Base-by-base conservation (phyloP, 495 filamentous ascomycete species). In the Echria macrotheca region DNA sequence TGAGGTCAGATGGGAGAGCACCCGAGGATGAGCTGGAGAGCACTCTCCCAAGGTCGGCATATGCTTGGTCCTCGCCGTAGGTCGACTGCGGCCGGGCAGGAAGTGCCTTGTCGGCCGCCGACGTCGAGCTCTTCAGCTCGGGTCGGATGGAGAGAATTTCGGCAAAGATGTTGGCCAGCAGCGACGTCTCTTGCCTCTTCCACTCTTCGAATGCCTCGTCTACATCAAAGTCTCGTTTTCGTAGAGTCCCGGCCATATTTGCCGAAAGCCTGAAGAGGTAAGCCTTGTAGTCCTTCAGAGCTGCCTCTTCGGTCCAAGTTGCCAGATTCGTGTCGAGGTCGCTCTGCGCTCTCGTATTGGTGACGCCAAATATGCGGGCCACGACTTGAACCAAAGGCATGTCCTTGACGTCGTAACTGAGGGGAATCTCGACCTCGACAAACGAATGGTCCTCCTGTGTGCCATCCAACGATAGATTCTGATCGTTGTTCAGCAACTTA, bases 371-470 rank as follows among this genome's bases (percentile, higher is more conserved):
- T 45, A 96, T 86, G 47, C 76, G 83, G 35, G 83, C 81, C 19
- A 97, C 91, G 40, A 82, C 76, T 62, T 90, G 85, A 22, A 96
- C 94, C 66, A 96, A 77, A 17, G 82, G 83, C 94, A 99, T 99
- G 60, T 99, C 94, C 69, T 90, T 95, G 42, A 96, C 83, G 64
- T 95, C 85, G 60, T 95, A 89, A 63, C 82, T 93, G 38, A 93
- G 64, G 1, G 91, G 87, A 8, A 87, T 80, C 23, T 84, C 74
- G 6, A 88, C 86, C 62, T 95, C 90, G 23, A 88, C 79, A 12
- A 79, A 79, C 24, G 79, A 76, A 29, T 81, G 77, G 14, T 75
- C 56, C 41, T 77, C 71, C 39, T 86, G 49, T 64, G 69, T 58
- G 56, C 71, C 60, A 74, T 66, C 70, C 14, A 81, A 72, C 17